phyloP scores from a whole-genome alignment of 2,329 filamentous ascomycete species.

The Trichoderma asperellum region DNA sequence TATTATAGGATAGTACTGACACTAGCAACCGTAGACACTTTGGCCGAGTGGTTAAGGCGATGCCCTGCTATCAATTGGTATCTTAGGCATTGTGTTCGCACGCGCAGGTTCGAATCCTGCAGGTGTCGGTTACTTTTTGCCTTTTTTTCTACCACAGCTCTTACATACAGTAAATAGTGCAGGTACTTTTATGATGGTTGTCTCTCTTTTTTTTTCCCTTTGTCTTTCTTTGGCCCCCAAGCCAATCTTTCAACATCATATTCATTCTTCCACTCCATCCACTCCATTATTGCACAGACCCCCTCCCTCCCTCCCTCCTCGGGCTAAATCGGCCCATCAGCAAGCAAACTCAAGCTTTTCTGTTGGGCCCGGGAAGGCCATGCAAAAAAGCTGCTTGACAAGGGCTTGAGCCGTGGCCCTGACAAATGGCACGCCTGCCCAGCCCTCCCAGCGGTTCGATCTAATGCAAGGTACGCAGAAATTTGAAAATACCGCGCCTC shows the following conservation, averaged over 20 bases:
- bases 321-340: not conserved
- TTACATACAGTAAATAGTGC: not conserved
- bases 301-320: not conserved
- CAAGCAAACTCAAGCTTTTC: slow-evolving; percentile 19
- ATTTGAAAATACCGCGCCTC: slow-evolving; percentile 25
- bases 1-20: not conserved
- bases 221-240: not conserved
- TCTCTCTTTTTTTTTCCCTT: not conserved
- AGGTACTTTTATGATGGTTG: not conserved
- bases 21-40: slow-evolving; percentile 23
- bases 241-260: not conserved
- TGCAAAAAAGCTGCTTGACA: slow-evolving; percentile 2
- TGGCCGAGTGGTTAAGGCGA: slow-evolving; percentile 30
- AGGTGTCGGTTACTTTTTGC: slow-evolving; percentile 25
- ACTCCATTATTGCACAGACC: not conserved
- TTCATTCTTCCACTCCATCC: not conserved
- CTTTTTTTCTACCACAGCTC: not conserved
- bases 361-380: slow-evolving; percentile 24
- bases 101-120: slow-evolving; percentile 30
- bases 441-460: slow-evolving; percentile 13
- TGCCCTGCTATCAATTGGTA: slow-evolving; percentile 28
- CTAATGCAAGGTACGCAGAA: slow-evolving; percentile 30
- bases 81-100: slow-evolving; percentile 29
- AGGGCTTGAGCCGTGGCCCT: slow-evolving; percentile 2
- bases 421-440: slow-evolving; percentile 21